Conservation (phyloP, 176 grass and related monocot genomes). For the Triticum dicoccoides region DNA sequence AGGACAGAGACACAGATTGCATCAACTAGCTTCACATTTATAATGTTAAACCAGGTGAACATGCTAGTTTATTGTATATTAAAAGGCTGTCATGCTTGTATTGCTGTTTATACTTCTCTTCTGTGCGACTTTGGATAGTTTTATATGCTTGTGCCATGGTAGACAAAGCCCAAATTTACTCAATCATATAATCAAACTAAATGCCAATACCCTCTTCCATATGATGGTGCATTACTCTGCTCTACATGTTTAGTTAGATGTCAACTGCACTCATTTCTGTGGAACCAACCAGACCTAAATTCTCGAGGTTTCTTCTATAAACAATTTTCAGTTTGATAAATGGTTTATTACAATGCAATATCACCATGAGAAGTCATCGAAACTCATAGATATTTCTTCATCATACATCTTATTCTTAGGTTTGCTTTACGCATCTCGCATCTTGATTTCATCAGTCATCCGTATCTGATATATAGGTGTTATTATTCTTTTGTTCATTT, state of each 20-base stretch:
- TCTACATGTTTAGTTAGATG: neutral
- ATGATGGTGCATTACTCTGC: neutral
- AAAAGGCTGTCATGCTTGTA: neutral
- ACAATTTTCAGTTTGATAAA: neutral
- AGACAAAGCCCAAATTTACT: neutral
- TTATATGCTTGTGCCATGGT: neutral
- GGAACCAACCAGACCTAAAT: neutral
- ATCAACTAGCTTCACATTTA: neutral
- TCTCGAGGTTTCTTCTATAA: neutral
- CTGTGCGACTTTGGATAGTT: constrained; percentile 1
- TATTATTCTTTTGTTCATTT: neutral
- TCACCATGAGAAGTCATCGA: neutral
- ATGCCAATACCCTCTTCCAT: neutral
- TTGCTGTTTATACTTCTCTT: neutral
- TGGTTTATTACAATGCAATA: constrained; percentile 3
- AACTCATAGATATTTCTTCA: neutral
- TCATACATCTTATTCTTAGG: neutral
- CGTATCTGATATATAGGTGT: neutral
- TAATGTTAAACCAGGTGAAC: neutral
- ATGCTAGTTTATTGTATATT: neutral
- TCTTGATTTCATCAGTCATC: constrained; percentile 5
- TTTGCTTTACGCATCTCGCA: constrained; percentile 7
- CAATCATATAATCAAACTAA: neutral
- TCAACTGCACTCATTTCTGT: neutral
- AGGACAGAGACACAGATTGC: neutral